These are phyloP conservation scores for Tetrapisispora fleetii DNA, from an alignment of 805 yeast species.

Conservation along the genomic window DNA sequence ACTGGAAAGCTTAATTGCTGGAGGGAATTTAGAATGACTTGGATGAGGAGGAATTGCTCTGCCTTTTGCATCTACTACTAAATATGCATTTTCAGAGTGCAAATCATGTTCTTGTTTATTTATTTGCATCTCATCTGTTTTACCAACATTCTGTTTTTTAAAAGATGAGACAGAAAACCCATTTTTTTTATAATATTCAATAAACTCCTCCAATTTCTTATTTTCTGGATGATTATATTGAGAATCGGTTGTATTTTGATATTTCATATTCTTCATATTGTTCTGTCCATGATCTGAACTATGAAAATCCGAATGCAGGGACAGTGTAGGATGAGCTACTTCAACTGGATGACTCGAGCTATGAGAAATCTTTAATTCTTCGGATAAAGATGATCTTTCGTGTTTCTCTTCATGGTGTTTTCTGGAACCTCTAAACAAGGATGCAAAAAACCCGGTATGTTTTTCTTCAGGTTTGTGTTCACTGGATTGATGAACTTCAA, in stretches of 20 bases:
- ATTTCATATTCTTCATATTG: background rate
- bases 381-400: background rate
- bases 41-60: slow-evolving; percentile 48
- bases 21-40: slow-evolving; percentile 35
- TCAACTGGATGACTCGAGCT: background rate
- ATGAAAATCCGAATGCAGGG: background rate
- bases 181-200: slow-evolving; percentile 30
- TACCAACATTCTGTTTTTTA: slow-evolving; percentile 5
- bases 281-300: background rate
- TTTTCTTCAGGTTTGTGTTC: slow-evolving; percentile 4
- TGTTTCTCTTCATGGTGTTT: background rate
- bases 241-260: background rate
- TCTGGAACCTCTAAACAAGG: slow-evolving; percentile 25
- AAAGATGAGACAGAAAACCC: slow-evolving; percentile 20
- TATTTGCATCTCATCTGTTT: background rate
- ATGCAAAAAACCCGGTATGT: slow-evolving; percentile 29
- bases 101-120: background rate
- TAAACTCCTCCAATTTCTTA: slow-evolving; percentile 38
- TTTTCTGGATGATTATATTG: slow-evolving; percentile 24
- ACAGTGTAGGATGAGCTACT: background rate
- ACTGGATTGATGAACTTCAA: background rate
- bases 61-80: slow-evolving; percentile 27
- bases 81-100: background rate
- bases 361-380: too few species aligned
- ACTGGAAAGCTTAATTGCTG: slow-evolving; percentile 32